phyloP scores from a whole-genome alignment of 768 basidiomycete species.

The Lanmaoa pseudosensibilis region DNA sequence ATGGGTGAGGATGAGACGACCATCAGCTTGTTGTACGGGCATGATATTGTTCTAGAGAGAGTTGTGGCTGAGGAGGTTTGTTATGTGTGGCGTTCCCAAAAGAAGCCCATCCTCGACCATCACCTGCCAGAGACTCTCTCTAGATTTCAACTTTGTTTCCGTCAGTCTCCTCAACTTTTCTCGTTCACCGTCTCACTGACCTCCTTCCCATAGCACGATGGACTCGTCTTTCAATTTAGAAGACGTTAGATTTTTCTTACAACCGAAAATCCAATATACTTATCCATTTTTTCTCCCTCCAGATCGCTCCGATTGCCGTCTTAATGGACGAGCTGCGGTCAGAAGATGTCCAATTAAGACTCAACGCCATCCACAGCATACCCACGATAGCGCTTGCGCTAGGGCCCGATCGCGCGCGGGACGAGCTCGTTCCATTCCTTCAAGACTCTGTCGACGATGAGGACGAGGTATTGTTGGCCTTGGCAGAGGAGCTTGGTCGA shows the following conservation, averaged over 20 bases:
- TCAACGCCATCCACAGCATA: conserved; percentile 96
- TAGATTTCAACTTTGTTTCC: background rate
- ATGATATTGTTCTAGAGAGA: conserved; percentile 40
- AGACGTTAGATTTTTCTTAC: conserved; percentile 51
- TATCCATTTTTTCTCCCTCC: conserved; percentile 7
- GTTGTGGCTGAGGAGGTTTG: conserved; percentile 13
- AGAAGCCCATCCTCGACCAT: background rate
- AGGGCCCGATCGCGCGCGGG: conserved; percentile 90
- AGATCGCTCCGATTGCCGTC: conserved; percentile 94
- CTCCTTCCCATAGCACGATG: conserved; percentile 44
- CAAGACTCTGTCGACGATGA: conserved; percentile 99
- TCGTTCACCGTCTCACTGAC: background rate
- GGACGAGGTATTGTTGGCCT: conserved; percentile 93
- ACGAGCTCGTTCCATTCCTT: conserved; percentile 94
- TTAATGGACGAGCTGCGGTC: conserved; percentile 98
- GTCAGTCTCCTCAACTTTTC: background rate
- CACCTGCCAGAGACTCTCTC: background rate
- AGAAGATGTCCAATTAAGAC: conserved; percentile 93
- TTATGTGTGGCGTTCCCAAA: conserved; percentile 25
- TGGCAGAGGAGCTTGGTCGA: conserved; percentile 92
- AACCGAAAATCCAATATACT: conserved; percentile 14
- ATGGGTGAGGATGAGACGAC: conserved; percentile 54
- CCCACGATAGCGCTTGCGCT: conserved; percentile 97
- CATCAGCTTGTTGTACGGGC: conserved; percentile 52
- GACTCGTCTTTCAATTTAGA: conserved; percentile 64